A percentile compares a stretch with the other conserved stretches of the same genome.
Conservation (phyloP, 2,329 filamentous ascomycete species). For the Tolypocladium album region DNA sequence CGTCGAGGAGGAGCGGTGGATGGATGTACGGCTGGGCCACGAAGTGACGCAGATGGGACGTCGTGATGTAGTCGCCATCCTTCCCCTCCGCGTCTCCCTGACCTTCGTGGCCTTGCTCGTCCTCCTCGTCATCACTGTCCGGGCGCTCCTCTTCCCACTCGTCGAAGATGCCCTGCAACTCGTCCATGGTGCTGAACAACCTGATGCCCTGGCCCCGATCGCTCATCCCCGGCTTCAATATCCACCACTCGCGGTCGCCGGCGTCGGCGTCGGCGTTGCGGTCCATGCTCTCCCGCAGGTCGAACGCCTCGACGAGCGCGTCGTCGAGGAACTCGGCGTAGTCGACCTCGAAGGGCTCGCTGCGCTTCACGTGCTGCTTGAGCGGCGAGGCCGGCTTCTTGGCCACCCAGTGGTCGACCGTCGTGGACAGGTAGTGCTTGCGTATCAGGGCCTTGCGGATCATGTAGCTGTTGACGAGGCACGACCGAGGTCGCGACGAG, state of each 20-base stretch:
- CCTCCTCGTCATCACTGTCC: conserved; percentile 54
- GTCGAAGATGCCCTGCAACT: conserved; percentile 82
- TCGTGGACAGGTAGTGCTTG: conserved; percentile 85
- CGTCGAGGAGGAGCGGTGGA: conserved; percentile 60
- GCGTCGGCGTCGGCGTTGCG: conserved; percentile 39
- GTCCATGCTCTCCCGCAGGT: conserved; percentile 68
- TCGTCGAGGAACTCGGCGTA: conserved; percentile 96
- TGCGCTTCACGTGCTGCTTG: conserved; percentile 59
- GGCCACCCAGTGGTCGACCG: conserved; percentile 72
- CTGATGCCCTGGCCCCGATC: conserved; percentile 89
- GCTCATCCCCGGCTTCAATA: conserved; percentile 95
- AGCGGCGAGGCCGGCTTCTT: conserved; percentile 71
- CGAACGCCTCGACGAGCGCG: conserved; percentile 79
- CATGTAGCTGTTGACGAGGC: conserved; percentile 78
- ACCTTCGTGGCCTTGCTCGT: conserved; percentile 17
- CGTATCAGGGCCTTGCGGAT: conserved; percentile 94
- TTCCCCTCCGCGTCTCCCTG: conserved; percentile 8
- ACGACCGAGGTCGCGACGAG: conserved; percentile 46
- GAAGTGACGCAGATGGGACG: conserved; percentile 90
- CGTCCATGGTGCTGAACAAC: conserved; percentile 74
- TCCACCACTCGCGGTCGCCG: conserved; percentile 75
- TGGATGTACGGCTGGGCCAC: conserved; percentile 92
- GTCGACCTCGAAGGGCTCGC: conserved; percentile 85
- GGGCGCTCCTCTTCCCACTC: conserved; percentile 68
- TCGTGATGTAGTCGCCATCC: conserved; percentile 52